A percentile compares a stretch with the other conserved stretches of the same genome.
Evolutionary conservation across 441 rosid species (phyloP).

Genomic region (Flueggea neowawraea): DNA sequence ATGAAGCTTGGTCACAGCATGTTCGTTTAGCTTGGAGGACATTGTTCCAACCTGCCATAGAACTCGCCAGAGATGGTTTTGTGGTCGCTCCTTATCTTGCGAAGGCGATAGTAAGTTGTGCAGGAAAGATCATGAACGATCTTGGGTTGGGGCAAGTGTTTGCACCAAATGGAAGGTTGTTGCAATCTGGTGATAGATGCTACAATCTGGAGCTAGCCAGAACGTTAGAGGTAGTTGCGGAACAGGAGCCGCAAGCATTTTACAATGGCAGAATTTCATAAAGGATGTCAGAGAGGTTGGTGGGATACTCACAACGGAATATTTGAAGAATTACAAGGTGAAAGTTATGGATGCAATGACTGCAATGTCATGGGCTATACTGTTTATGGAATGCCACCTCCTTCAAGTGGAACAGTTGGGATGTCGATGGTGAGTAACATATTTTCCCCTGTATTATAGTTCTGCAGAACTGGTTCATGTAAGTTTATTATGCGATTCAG

Average conservation of each 20-base stretch:
- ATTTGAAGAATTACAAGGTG: constrained; percentile 65
- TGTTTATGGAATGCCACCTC: constrained; percentile 81
- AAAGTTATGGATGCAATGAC: constrained; percentile 53
- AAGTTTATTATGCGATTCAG: too few relatives aligned
- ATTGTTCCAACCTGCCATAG: constrained; percentile 66
- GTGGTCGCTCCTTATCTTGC: constrained; percentile 64
- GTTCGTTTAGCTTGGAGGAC: constrained; percentile 77
- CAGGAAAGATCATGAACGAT: constrained; percentile 36
- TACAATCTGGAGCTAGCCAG: constrained; percentile 51
- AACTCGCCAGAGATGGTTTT: constrained; percentile 68
- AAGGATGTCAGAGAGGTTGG: constrained; percentile 63
- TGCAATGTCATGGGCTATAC: constrained; percentile 61
- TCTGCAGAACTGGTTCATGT: too few relatives aligned
- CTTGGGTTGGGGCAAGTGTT: constrained; percentile 59
- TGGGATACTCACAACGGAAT: constrained; percentile 88
- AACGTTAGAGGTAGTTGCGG: constrained; percentile 59
- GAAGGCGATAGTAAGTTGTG: constrained; percentile 15
- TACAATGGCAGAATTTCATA: constrained; percentile 76
- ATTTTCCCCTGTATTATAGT: too few relatives aligned
- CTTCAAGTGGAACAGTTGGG: constrained; percentile 82
- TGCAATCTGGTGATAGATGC: constrained; percentile 64
- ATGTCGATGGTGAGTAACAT: constrained; percentile 46
- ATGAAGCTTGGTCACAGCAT: constrained; percentile 72
- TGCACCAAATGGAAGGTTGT: constrained; percentile 65
- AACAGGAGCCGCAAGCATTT: constrained; percentile 66